These are phyloP conservation scores for Brasilioporus rufonigricans DNA, from an alignment of 768 basidiomycete genomes.

Conservation along the genomic window DNA sequence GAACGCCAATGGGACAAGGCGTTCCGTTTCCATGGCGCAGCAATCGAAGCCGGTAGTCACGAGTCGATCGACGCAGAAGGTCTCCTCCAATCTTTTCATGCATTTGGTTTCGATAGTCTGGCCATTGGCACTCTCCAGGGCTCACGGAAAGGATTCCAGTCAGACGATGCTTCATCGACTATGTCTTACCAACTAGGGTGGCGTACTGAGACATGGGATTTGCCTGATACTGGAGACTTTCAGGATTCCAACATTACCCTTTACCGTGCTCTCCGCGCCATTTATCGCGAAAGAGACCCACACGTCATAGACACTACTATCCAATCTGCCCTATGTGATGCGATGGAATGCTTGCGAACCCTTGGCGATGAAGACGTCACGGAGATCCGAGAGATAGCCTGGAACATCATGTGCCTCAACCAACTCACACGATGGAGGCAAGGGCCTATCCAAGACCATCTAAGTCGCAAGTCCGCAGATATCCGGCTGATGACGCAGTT, in stretches of 20 bases:
- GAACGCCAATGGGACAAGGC: constrained; percentile 93
- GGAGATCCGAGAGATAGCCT: constrained; percentile 66
- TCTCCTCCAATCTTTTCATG: constrained; percentile 76
- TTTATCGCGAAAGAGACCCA: constrained; percentile 75
- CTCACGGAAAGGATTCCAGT: constrained; percentile 33
- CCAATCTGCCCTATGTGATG: constrained; percentile 48
- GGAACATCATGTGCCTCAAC: constrained; percentile 76
- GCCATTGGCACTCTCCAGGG: constrained; percentile 66
- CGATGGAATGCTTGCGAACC: constrained; percentile 60
- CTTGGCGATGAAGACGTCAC: constrained; percentile 79
- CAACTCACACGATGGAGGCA: constrained; percentile 70
- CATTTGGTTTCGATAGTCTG: constrained; percentile 88
- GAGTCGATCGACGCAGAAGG: constrained; percentile 52
- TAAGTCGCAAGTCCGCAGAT: constrained; percentile 35
- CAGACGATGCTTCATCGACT: constrained; percentile 35
- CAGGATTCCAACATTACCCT: constrained; percentile 55
- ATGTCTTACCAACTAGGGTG: constrained; percentile 84
- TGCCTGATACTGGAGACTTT: constrained; percentile 59
- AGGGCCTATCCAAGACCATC: constrained; percentile 23
- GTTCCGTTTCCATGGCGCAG: constrained; percentile 86
- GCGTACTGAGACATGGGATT: constrained; percentile 94
- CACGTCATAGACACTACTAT: constrained; percentile 47
- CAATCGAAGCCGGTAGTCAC: constrained; percentile 58
- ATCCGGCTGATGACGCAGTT: constrained; percentile 42
- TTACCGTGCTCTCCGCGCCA: constrained; percentile 75